phyloP scores from a whole-genome alignment of 73 alveolate species.

The Paraurostyla sp. region DNA sequence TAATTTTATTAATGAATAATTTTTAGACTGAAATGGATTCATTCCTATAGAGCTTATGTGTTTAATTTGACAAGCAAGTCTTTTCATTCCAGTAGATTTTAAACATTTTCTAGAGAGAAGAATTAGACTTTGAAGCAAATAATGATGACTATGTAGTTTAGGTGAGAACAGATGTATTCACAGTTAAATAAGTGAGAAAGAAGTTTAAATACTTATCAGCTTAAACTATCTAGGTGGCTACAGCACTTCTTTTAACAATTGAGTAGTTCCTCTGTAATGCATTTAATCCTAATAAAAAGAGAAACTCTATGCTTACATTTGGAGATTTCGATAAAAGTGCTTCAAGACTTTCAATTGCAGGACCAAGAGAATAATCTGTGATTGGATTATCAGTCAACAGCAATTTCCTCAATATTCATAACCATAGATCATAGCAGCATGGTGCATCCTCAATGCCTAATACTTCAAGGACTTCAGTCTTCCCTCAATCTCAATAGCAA shows the following conservation, averaged over 20 bases:
- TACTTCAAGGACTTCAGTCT: too few relatives aligned
- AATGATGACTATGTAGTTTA: constrained; percentile 23
- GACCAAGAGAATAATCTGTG: background rate
- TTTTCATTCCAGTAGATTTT: background rate
- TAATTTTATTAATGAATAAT: background rate
- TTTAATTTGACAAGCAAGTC: constrained; percentile 16
- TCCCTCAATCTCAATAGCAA: too few relatives aligned
- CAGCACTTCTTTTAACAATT: background rate
- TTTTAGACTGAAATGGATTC: background rate
- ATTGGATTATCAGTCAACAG: too few relatives aligned
- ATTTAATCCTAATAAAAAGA: constrained; percentile 46
- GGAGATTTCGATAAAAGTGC: constrained; percentile 7
- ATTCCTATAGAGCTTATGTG: background rate
- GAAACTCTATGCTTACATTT: background rate
- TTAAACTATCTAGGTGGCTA: background rate
- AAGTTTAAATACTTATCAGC: constrained; percentile 4
- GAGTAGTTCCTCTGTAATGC: background rate
- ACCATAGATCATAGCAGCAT: too few relatives aligned
- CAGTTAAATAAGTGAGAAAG: constrained; percentile 19
- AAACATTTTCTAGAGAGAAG: background rate
- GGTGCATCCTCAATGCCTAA: too few relatives aligned
- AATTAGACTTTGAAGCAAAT: constrained; percentile 34
- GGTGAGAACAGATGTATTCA: constrained; percentile 23
- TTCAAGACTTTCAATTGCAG: background rate
- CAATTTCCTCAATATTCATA: too few relatives aligned